Percentiles rank a stretch among this genome's conserved stretches.
Conservation (phyloP, 2,329 filamentous ascomycete species). For the Arthrinium phaeospermum region DNA sequence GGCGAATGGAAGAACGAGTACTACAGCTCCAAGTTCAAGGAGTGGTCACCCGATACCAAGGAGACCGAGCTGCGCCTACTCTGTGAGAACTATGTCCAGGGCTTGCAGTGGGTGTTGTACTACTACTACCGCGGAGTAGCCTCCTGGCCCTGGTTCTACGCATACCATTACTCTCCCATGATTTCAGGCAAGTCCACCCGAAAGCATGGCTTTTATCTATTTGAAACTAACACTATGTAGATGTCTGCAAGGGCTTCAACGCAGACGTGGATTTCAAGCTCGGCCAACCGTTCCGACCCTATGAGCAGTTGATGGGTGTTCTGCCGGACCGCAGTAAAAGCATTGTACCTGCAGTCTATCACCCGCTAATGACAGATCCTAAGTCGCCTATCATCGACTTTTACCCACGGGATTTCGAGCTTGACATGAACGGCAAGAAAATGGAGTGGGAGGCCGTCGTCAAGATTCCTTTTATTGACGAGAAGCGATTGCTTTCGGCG, state of each 20-base stretch:
- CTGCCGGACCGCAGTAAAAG: conserved; percentile 96
- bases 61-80: conserved; percentile 77
- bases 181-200: conserved; percentile 70
- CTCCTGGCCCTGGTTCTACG: conserved; percentile 98
- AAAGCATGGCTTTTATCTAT: neutral
- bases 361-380: conserved; percentile 88
- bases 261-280: conserved; percentile 92
- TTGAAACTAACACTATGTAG: conserved; percentile 48
- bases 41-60: conserved; percentile 82
- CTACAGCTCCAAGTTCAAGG: conserved; percentile 81
- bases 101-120: conserved; percentile 95
- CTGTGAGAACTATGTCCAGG: conserved; percentile 96
- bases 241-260: conserved; percentile 85
- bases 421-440: conserved; percentile 99
- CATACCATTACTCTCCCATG: conserved; percentile 96
- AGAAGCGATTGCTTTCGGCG: conserved; percentile 80
- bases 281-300: conserved; percentile 93
- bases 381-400: conserved; percentile 96
- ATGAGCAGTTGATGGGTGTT: conserved; percentile 97
- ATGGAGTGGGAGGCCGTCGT: conserved; percentile 99
- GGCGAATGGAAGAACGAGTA: conserved; percentile 93
- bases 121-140: conserved; percentile 98
- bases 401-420: conserved; percentile 93
- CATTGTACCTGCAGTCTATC: conserved; percentile 88
- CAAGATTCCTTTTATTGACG: conserved; percentile 98